Conservation (phyloP, 164 flowering plant genomes). For the Taxillus chinensis region DNA sequence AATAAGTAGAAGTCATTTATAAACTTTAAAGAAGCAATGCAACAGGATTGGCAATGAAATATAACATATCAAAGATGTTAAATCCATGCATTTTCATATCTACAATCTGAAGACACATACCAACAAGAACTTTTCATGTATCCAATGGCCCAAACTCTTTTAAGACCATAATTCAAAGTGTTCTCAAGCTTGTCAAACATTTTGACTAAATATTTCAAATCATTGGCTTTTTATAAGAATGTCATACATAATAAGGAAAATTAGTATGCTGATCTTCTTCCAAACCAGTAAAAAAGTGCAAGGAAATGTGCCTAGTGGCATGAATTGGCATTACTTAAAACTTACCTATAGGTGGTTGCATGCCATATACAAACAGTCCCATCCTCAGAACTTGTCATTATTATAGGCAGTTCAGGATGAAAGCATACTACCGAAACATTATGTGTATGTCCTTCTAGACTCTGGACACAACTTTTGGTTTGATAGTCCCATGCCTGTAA, state of each 20-base stretch:
- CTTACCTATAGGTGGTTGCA: conserved; percentile 29
- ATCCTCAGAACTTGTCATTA: conserved; percentile 38
- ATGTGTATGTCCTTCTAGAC: conserved; percentile 34
- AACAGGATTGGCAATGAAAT: too few relatives aligned
- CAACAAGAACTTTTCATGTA: conserved; percentile 23
- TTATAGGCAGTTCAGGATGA: conserved; percentile 38
- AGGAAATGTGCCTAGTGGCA: not conserved
- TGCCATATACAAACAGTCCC: conserved; percentile 38
- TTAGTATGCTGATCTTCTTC: not conserved
- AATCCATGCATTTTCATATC: too few relatives aligned
- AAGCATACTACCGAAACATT: conserved; percentile 36
- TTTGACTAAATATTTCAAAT: too few relatives aligned
- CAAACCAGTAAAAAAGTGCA: not conserved
- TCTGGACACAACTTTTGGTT: conserved; percentile 30
- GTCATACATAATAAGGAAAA: not conserved
- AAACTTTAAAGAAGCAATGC: too few relatives aligned
- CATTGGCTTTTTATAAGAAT: not conserved
- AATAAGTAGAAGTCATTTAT: too few relatives aligned
- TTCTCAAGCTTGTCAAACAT: conserved; percentile 18
- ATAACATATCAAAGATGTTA: too few relatives aligned
- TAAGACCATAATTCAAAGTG: conserved; percentile 24
- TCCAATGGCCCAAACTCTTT: conserved; percentile 30
- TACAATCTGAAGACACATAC: conserved; percentile 5
- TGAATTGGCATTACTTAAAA: not conserved
- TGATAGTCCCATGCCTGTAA: conserved; percentile 36